Evolutionary conservation across 2,329 filamentous ascomycete genomes (phyloP).

Genomic region (Cercospora berteroae): DNA sequence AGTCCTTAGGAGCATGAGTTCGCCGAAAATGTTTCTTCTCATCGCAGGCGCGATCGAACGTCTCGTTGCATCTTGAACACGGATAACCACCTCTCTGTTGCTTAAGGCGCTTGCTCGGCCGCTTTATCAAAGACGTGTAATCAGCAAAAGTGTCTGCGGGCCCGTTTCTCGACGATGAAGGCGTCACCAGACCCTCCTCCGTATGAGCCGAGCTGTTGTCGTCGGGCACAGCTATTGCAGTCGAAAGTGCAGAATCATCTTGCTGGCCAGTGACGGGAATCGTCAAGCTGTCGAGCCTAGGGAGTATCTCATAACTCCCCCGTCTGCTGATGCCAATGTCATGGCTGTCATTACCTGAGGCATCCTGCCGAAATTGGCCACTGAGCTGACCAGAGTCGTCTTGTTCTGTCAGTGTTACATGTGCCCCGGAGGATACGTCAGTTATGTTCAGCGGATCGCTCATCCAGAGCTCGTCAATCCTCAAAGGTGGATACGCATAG

Average conservation of each 20-base stretch:
- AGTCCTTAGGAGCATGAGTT: background rate
- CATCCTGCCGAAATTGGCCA: background rate
- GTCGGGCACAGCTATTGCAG: too few relatives aligned
- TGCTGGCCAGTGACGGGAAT: too few relatives aligned
- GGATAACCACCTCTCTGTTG: conserved; percentile 8
- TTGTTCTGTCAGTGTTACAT: background rate
- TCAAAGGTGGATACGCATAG: background rate
- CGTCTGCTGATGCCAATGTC: background rate
- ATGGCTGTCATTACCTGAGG: background rate
- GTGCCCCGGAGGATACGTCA: background rate
- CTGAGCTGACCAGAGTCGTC: background rate
- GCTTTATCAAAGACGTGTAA: too few relatives aligned
- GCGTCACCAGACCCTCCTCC: too few relatives aligned
- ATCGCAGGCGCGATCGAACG: conserved; percentile 16
- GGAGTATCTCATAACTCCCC: background rate
- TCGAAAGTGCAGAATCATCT: too few relatives aligned
- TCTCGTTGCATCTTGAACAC: conserved; percentile 5
- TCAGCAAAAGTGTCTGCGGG: too few relatives aligned
- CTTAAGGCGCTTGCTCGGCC: background rate
- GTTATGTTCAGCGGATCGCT: background rate
- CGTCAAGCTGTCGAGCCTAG: too few relatives aligned
- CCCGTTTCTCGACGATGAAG: too few relatives aligned
- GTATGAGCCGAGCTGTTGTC: too few relatives aligned
- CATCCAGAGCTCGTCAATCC: background rate
- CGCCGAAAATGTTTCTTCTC: conserved; percentile 16